Evolutionary conservation across 768 basidiomycete species (phyloP), one percentile per base, ranked within the genome.

Genomic region (Gyrodon lividus): DNA sequence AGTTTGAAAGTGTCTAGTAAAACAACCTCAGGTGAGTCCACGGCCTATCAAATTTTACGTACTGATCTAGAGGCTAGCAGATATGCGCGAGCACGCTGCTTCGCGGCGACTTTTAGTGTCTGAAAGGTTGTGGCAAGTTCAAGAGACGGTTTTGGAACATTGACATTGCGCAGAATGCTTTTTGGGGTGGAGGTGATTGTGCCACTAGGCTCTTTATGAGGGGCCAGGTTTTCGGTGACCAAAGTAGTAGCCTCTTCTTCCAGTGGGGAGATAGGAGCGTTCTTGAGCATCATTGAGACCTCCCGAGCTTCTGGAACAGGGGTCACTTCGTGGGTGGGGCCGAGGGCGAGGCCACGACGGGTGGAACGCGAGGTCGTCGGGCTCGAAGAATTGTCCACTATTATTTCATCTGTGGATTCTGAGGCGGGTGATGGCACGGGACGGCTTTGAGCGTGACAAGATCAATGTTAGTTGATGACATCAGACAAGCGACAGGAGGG

Each of bases 1-100:
- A 81, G 55, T 80, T 81, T n/a, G 87, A 88, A 9, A 87, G 71
- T 47, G 80, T 79, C 86, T 76, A 46, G n/a, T 38, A 51, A 49
- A 40, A 39, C n/a, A 4, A 16, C 13, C 10, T 63, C n/a, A n/a
- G n/a, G n/a, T n/a, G 26, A 56, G 28, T 20, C 10, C 1, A 33
- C 33, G 7, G 33, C 43, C 5, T 31, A 35, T 14, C 22, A 2
- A 19, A 35, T 7, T n/a, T 23, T 19, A 59, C 67, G 24, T 53
- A 69, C 69, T 30, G 65, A 55, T 65, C 69, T 62, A 10, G 58
- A 63, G n/a, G 54, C 59, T 17, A 60, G 33, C 23, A 69, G 20
- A 50, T 54, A 59, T 17, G 40, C 54, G 37, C 49, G 53, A 34
- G 59, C 59, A 39, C 61, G 55, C 20, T 62, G 52, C 30, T 57